Evolutionary conservation across 2,329 filamentous ascomycete species (phyloP).

Genomic region (Paraconiothyrium sp.): DNA sequence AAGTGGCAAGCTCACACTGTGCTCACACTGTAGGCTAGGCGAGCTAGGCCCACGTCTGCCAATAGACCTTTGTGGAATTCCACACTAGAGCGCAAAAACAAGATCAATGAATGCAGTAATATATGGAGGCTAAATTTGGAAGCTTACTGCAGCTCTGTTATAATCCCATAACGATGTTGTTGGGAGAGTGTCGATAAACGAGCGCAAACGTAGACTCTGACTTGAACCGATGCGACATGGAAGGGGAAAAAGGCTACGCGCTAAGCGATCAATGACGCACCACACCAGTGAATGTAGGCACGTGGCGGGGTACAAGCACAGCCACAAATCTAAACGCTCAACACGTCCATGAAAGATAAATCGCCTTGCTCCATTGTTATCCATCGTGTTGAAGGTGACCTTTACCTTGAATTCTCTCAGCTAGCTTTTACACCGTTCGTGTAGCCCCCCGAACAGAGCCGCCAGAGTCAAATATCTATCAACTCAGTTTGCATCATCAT

Average conservation of each 20-base stretch:
- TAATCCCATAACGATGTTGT: background rate
- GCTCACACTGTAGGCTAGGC: background rate
- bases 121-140: slow-evolving; percentile 2
- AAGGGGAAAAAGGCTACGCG: background rate
- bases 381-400: background rate
- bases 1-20: background rate
- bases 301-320: background rate
- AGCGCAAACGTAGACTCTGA: background rate
- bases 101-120: slow-evolving; percentile 6
- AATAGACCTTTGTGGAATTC: background rate
- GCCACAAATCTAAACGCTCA: background rate
- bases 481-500: slow-evolving; percentile 25
- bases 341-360: background rate
- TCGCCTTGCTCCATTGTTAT: background rate
- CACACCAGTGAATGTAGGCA: slow-evolving; percentile 1
- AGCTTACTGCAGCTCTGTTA: slow-evolving; percentile 2
- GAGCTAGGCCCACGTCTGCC: slow-evolving; percentile 4
- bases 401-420: background rate
- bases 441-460: background rate
- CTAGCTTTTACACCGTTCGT: background rate
- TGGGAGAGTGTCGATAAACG: background rate
- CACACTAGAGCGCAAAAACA: slow-evolving; percentile 2
- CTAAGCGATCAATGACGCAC: slow-evolving; percentile 9
- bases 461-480: background rate
- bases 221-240: background rate